Evolutionary conservation across 2,329 filamentous ascomycete genomes (phyloP), one percentile per base, ranked within the genome.

Genomic region (Pseudocercospora fuligena): DNA sequence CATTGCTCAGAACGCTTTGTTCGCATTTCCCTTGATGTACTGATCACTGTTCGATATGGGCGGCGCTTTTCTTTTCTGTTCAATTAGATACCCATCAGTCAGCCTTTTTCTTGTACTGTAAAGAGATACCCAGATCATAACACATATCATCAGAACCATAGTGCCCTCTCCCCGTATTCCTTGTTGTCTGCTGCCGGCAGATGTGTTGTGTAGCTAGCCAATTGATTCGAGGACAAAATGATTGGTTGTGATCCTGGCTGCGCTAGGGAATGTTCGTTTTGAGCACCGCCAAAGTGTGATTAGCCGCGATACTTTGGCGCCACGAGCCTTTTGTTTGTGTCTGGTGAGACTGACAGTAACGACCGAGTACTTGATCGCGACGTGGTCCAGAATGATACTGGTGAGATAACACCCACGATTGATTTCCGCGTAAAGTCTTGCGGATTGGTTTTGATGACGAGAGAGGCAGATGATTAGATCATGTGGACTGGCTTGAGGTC

Each of bases 1-100:
- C 40, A n/a, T 19, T 19, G 40, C 16, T 43, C 16, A 6, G 16
- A 43, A 8, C 16, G 40, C 33, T 16, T 3, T 16, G 33, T 16
- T 36, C 12, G 33, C 33, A 16, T 54, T 61, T 43, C 23, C 29
- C 46, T 66, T 63, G 33, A 16, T 51, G 46, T 21, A 23, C 19
- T 21, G 8, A 21, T 49, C 46, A 21, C n/a, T 21, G 1, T 49
- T 25, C 46, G 14, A 49, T 49, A 49, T 51, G 47, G 19, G 47
- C 47, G 47, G 19, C 47, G 21, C 23, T 51, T 51, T 25, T 27
- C 2, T 23, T 21, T 5, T 49, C 25, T 51, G 47, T 51, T 51
- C 19, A 11, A 27, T 23, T 14, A 51, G 47, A 51, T 51, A 51
- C 47, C 47, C 47, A 51, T 49, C 46, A 49, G 46, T 19, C 46